phyloP scores from a whole-genome alignment of 2,329 filamentous ascomycete genomes.

The Penicillium sp. region DNA sequence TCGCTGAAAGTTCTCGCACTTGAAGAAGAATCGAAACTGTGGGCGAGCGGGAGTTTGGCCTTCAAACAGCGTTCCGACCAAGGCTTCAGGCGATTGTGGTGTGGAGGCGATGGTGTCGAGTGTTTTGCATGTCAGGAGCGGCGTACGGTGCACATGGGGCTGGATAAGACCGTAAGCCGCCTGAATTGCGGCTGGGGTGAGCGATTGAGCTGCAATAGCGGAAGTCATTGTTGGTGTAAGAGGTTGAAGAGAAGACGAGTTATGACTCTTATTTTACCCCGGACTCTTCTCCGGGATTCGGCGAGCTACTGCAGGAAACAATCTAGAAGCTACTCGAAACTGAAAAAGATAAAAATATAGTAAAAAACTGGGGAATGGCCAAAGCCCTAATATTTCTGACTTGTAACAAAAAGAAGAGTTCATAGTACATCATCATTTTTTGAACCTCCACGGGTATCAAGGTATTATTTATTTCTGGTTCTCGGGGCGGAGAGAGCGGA shows the following conservation, averaged over 20 bases:
- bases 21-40: slow-evolving; percentile 77
- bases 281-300: slow-evolving; percentile 7
- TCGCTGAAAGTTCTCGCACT: slow-evolving; percentile 89
- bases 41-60: slow-evolving; percentile 61
- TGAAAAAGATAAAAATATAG: background rate
- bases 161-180: slow-evolving; percentile 71
- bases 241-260: background rate
- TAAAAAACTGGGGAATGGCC: slow-evolving; percentile 3
- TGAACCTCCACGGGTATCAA: slow-evolving; percentile 28
- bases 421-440: slow-evolving; percentile 41
- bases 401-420: slow-evolving; percentile 24
- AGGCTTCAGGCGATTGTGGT: slow-evolving; percentile 56
- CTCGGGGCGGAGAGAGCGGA: slow-evolving; percentile 80
- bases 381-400: slow-evolving; percentile 10
- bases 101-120: slow-evolving; percentile 72
- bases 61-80: slow-evolving; percentile 58
- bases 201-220: slow-evolving; percentile 37
- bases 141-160: slow-evolving; percentile 76
- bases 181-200: slow-evolving; percentile 70
- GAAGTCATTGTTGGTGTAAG: slow-evolving; percentile 42
- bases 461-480: slow-evolving; percentile 67
- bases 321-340: background rate
- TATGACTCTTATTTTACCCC: slow-evolving; percentile 6
- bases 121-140: slow-evolving; percentile 75
- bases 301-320: slow-evolving; percentile 1